phyloP scores from a whole-genome alignment of 2,329 filamentous ascomycete genomes.

The Diatrype stigma region DNA sequence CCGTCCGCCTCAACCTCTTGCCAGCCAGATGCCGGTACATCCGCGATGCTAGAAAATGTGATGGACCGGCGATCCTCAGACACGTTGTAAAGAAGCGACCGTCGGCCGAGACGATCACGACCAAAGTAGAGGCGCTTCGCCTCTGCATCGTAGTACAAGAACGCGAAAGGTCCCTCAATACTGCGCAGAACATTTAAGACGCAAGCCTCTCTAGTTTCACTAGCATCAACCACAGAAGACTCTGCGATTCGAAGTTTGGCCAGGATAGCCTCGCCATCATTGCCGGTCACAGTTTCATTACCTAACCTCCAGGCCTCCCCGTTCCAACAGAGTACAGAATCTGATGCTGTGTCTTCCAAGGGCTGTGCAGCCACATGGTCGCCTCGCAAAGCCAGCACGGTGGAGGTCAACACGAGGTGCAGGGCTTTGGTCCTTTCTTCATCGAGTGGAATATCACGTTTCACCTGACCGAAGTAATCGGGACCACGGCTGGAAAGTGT shows the following conservation, averaged over 20 bases:
- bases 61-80: conserved; percentile 40
- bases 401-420: conserved; percentile 67
- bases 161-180: conserved; percentile 82
- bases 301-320: conserved; percentile 86
- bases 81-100: conserved; percentile 68
- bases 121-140: conserved; percentile 70
- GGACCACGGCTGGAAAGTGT: conserved; percentile 55
- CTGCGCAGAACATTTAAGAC: conserved; percentile 52
- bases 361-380: conserved; percentile 69
- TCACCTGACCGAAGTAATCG: conserved; percentile 49
- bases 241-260: conserved; percentile 31
- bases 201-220: conserved; percentile 26
- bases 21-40: conserved; percentile 53
- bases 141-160: conserved; percentile 71
- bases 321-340: conserved; percentile 88
- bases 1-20: conserved; percentile 81
- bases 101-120: conserved; percentile 79
- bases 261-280: conserved; percentile 74
- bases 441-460: conserved; percentile 21
- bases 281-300: conserved; percentile 57
- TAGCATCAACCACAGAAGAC: conserved; percentile 18
- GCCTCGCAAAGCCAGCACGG: conserved; percentile 87
- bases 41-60: conserved; percentile 68
- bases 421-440: conserved; percentile 25
- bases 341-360: conserved; percentile 50